phyloP scores from a whole-genome alignment of 257 asterid species.

The Coffea canephora region DNA sequence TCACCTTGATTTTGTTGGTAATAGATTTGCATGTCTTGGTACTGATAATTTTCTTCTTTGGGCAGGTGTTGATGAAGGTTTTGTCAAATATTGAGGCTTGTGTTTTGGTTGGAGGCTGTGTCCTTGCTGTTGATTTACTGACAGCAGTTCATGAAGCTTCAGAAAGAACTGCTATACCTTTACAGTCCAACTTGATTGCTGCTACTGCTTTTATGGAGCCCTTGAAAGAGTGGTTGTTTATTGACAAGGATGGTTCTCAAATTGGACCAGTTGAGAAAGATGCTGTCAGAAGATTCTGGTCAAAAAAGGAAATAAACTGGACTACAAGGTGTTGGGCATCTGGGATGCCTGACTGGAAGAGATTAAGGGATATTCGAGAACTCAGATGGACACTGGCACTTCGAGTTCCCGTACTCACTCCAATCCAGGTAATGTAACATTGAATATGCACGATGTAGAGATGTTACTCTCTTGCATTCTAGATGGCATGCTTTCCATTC shows the following conservation, averaged over 20 bases:
- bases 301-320: conserved; percentile 92
- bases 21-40: conserved; percentile 5
- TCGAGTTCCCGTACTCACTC: conserved; percentile 93
- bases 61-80: conserved; percentile 90
- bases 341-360: conserved; percentile 99
- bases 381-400: conserved; percentile 95
- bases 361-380: conserved; percentile 90
- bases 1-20: background rate
- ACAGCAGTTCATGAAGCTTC: conserved; percentile 94
- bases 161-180: conserved; percentile 93
- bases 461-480: background rate
- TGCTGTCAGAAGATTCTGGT: conserved; percentile 90
- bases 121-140: conserved; percentile 93
- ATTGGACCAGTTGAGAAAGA: conserved; percentile 98
- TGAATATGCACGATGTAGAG: background rate
- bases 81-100: conserved; percentile 89
- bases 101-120: conserved; percentile 98
- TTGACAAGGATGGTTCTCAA: conserved; percentile 65
- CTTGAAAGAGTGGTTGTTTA: conserved; percentile 86
- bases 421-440: conserved; percentile 60
- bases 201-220: conserved; percentile 99
- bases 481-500: background rate
- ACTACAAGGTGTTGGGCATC: conserved; percentile 93
- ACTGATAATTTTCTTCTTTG: conserved; percentile 16
- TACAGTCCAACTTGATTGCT: conserved; percentile 96